A percentile compares a stretch with the other conserved stretches of the same genome.
Evolutionary conservation across 192 early-diverging fungal species (phyloP).

Genomic region (Coemansia sp.): DNA sequence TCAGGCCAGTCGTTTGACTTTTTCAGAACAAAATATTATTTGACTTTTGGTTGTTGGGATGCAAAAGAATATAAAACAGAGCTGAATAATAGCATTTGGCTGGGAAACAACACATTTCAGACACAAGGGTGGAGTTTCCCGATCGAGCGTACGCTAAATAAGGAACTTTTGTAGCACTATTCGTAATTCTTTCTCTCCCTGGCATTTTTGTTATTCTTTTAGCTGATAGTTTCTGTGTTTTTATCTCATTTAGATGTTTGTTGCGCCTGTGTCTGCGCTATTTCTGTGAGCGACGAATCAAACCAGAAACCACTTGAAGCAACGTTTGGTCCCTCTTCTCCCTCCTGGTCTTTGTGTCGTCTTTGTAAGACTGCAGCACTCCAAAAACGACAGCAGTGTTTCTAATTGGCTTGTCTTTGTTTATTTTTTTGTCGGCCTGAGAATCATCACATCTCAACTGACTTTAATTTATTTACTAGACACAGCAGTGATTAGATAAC

Average conservation of each 20-base stretch:
- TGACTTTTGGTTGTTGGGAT: no score
- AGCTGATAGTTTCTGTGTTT: not conserved
- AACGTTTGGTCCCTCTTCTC: not conserved
- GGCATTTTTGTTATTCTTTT: not conserved
- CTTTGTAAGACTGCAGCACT: slow-evolving; percentile 3
- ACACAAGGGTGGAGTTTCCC: no score
- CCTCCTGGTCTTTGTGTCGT: not conserved
- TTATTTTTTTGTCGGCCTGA: not conserved
- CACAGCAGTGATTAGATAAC: no score
- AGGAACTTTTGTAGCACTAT: no score
- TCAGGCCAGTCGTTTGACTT: no score
- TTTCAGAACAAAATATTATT: no score
- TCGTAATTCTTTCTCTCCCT: not conserved
- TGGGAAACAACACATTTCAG: no score
- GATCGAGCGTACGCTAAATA: no score
- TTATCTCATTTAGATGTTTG: not conserved
- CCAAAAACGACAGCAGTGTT: not conserved
- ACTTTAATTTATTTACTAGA: no score
- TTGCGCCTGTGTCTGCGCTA: not conserved
- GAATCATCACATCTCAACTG: no score
- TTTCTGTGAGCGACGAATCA: not conserved
- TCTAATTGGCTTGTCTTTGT: not conserved
- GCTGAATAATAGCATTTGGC: no score
- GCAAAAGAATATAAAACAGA: no score
- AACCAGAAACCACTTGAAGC: slow-evolving; percentile 7